Evolutionary conservation across 345 rosid species (phyloP).

Genomic region (Leavenworthia alabamica): DNA sequence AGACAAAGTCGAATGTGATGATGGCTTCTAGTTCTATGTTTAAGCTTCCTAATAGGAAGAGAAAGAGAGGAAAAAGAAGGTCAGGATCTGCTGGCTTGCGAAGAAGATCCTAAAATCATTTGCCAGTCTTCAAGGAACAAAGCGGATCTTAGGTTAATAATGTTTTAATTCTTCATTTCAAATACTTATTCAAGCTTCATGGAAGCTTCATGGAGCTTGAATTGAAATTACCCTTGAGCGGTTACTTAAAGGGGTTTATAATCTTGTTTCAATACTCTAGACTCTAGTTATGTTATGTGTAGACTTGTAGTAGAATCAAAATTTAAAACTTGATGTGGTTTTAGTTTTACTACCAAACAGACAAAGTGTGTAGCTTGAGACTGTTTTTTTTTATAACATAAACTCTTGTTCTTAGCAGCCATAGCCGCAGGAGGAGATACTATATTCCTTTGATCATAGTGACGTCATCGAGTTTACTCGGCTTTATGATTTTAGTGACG

Average conservation of each 20-base stretch:
- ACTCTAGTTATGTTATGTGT: too few species aligned
- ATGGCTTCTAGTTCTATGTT: conserved; percentile 42
- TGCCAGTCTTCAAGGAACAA: not conserved
- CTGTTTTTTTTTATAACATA: too few species aligned
- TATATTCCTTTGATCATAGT: conserved; percentile 56
- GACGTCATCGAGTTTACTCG: conserved; percentile 51
- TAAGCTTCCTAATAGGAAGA: conserved; percentile 40
- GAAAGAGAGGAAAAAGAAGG: conserved; percentile 47
- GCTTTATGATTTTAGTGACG: conserved; percentile 35
- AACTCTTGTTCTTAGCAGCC: conserved; percentile 80
- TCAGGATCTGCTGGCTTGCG: conserved; percentile 35
- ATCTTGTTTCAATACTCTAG: too few species aligned
- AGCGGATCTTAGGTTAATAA: not conserved
- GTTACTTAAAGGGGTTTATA: too few species aligned
- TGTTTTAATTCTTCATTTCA: conserved; percentile 14
- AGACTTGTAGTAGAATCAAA: conserved; percentile 63
- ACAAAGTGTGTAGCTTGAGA: too few species aligned
- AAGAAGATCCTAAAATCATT: conserved; percentile 35
- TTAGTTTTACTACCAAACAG: too few species aligned
- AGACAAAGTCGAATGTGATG: conserved; percentile 21
- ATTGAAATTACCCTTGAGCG: too few species aligned
- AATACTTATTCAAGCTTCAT: not conserved
- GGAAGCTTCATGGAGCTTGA: not conserved
- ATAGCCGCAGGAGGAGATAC: conserved; percentile 75
- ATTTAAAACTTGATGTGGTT: too few species aligned